phyloP scores from a whole-genome alignment of 2,329 filamentous ascomycete genomes.

The Balansia obtecta region DNA sequence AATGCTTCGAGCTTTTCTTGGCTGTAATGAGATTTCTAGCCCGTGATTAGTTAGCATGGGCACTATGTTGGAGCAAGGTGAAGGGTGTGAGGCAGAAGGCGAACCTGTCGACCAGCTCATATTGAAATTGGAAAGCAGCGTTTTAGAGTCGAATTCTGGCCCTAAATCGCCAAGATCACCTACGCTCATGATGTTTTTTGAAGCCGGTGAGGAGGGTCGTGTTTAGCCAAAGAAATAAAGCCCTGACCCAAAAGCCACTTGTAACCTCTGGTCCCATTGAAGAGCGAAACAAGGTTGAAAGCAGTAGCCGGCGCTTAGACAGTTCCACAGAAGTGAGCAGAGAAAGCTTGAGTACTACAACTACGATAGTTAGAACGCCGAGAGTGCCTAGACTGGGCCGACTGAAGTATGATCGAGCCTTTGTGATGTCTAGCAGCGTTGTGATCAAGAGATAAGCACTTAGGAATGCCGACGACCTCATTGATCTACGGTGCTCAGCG shows the following conservation, averaged over 20 bases:
- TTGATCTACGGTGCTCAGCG: not conserved
- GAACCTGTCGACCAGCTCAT: not conserved
- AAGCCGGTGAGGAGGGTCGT: not conserved
- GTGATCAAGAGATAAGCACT: slow-evolving; percentile 18
- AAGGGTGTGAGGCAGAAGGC: not conserved
- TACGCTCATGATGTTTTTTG: not conserved
- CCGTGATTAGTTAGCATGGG: no score
- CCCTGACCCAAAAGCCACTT: not conserved
- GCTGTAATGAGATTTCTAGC: not conserved
- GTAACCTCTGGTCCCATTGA: slow-evolving; percentile 12
- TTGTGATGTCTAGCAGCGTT: slow-evolving; percentile 18
- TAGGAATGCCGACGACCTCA: slow-evolving; percentile 18
- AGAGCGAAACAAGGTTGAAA: slow-evolving; percentile 7
- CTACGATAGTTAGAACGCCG: not conserved
- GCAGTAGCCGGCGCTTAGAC: not conserved
- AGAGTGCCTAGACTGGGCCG: slow-evolving; percentile 13
- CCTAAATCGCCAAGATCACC: not conserved
- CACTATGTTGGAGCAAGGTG: not conserved
- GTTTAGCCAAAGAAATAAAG: not conserved
- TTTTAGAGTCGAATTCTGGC: not conserved
- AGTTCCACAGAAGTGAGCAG: not conserved
- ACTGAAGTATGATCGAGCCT: slow-evolving; percentile 14
- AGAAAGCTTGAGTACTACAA: not conserved
- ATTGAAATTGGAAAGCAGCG: not conserved
- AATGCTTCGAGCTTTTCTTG: not conserved